Base-by-base conservation (phyloP, 1,284 basidiomycete genomes). In the Blastosporella zonata region DNA sequence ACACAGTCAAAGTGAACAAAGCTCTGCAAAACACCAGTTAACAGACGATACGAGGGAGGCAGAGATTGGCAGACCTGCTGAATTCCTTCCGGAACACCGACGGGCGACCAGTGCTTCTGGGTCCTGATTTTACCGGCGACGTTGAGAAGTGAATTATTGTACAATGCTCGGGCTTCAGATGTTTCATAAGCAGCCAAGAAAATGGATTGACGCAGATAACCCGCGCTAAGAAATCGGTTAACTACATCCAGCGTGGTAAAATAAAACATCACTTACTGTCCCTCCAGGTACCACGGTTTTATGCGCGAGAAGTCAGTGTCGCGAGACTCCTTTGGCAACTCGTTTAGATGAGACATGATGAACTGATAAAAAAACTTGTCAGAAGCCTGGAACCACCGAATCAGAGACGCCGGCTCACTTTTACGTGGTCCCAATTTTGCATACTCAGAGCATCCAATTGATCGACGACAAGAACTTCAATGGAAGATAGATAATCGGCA, bases 381-480 rank as follows among this genome's bases (percentile, higher is more conserved):
- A 44, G 37, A 46, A 55, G 21, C 43, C 34, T 17, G 7, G 21
- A 34, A 21, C 20, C 9, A 10, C 27, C 37, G 45, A n/a, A 7
- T 7, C 25, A 29, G 13, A 13, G 20, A 41, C 23, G 4, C 28
- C 49, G 13, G 59, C 72, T 43, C 59, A 90, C 93, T 75, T 95
- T 89, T 13, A 96, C 78, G 64, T 99, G 96, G 44, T 98, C 94
- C 97, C 97, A 99, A 62, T 99, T 99, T 71, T 99, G 96, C 97
- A 99, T 99, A 6, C 84, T 79, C 63, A 99, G 79, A 2, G 90
- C 87, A 63, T 99, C 94, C 71, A 92, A 76, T 59, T 98, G 94
- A 66, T 99, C 97, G 7, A 90, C 77, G n/a, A 98, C 69, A n/a
- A 93, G 68, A 12, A 99, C 71, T 66, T 99, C 97, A 55, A 99